These are phyloP conservation scores for Hanseniaspora singularis DNA, from an alignment of 805 yeast species.

Conservation along the genomic window DNA sequence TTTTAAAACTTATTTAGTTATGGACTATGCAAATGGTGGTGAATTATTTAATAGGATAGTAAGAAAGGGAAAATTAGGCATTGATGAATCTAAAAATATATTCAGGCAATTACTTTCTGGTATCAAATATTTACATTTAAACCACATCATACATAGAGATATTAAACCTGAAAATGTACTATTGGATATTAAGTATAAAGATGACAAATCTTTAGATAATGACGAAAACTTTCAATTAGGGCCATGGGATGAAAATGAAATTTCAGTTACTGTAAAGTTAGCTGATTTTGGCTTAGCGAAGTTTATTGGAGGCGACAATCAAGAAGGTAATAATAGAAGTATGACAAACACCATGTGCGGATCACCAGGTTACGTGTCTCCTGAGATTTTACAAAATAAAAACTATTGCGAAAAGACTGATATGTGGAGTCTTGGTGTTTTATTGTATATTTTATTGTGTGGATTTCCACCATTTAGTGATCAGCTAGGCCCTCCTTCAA, in stretches of 20 bases:
- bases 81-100: slow-evolving; percentile 49
- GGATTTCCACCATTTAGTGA: slow-evolving; percentile 83
- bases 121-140: slow-evolving; percentile 50
- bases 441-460: slow-evolving; percentile 64
- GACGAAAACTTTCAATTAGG: slow-evolving; percentile 28
- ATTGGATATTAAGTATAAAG: slow-evolving; percentile 37
- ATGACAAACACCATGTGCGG: slow-evolving; percentile 75
- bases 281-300: slow-evolving; percentile 70
- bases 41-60: slow-evolving; percentile 65
- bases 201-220: slow-evolving; percentile 7
- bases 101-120: slow-evolving; percentile 58
- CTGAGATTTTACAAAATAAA: slow-evolving; percentile 51
- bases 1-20: slow-evolving; percentile 43
- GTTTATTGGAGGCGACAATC: slow-evolving; percentile 35
- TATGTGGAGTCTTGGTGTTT: slow-evolving; percentile 72
- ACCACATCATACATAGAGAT: slow-evolving; percentile 65
- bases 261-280: slow-evolving; percentile 55
- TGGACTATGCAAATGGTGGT: slow-evolving; percentile 65
- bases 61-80: slow-evolving; percentile 47
- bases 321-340: slow-evolving; percentile 36
- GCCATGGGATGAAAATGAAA: slow-evolving; percentile 42
- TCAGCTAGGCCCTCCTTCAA: slow-evolving; percentile 65
- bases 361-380: slow-evolving; percentile 80
- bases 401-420: slow-evolving; percentile 62
- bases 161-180: slow-evolving; percentile 69